Conservation (phyloP, 306 rosid species). For the Citrullus mucosospermus region DNA sequence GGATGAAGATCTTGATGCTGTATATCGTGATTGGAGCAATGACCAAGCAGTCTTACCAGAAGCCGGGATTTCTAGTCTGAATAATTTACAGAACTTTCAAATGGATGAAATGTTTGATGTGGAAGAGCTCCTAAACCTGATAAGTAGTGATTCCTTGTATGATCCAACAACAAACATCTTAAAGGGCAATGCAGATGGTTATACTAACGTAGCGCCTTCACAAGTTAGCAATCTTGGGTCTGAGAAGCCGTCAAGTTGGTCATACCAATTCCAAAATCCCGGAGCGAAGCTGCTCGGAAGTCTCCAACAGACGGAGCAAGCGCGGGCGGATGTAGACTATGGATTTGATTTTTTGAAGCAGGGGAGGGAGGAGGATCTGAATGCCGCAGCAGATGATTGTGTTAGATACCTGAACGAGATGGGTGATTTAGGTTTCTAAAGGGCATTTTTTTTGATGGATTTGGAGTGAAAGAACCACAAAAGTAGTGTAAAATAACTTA, state of each 20-base stretch:
- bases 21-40: conserved; percentile 21
- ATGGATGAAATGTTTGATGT: conserved; percentile 54
- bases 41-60: background rate
- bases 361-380: conserved; percentile 25
- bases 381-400: conserved; percentile 13
- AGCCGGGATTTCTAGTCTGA: background rate
- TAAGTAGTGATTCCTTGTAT: conserved; percentile 22
- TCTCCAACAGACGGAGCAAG: conserved; percentile 42
- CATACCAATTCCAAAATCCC: conserved; percentile 39
- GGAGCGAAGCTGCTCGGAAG: conserved; percentile 65
- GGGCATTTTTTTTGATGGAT: background rate
- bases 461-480: background rate
- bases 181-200: conserved; percentile 10
- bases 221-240: conserved; percentile 1
- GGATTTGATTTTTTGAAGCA: conserved; percentile 47
- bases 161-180: conserved; percentile 12
- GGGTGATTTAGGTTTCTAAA: conserved; percentile 14
- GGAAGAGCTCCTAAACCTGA: conserved; percentile 38
- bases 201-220: conserved; percentile 12
- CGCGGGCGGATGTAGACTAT: conserved; percentile 26
- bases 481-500: background rate
- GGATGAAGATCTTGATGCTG: conserved; percentile 13
- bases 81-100: conserved; percentile 21
- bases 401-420: conserved; percentile 19
- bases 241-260: conserved; percentile 25